phyloP scores from a whole-genome alignment of 78 protist genomes.

The Dictyostelium purpureum region DNA sequence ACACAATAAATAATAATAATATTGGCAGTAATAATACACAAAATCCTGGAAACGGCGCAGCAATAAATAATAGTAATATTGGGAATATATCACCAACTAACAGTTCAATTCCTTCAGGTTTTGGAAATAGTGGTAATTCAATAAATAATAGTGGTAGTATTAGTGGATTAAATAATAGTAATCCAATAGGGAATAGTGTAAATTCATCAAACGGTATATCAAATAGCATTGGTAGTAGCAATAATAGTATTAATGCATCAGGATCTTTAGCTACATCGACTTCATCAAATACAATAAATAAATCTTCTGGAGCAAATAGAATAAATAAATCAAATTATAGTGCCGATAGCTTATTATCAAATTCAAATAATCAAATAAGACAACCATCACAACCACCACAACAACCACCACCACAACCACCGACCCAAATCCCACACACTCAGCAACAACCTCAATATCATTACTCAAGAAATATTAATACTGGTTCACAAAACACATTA shows the following conservation, averaged over 20 bases:
- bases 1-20: not conserved
- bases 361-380: not conserved
- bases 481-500: not conserved
- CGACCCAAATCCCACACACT: no score
- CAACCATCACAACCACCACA: not conserved
- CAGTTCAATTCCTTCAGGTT: not conserved
- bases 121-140: not conserved
- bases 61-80: not conserved
- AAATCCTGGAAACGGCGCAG: not conserved
- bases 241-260: not conserved
- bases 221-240: not conserved
- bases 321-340: conserved; percentile 38
- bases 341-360: conserved; percentile 48
- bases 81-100: not conserved
- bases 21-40: not conserved
- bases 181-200: no score
- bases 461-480: not conserved
- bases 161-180: not conserved
- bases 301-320: not conserved
- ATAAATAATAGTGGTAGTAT: not conserved
- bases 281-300: not conserved
- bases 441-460: not conserved
- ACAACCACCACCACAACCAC: not conserved
- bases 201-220: no score
- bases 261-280: not conserved